Evolutionary conservation across 2,329 filamentous ascomycete genomes (phyloP).

Genomic region (Cercospora zeina): DNA sequence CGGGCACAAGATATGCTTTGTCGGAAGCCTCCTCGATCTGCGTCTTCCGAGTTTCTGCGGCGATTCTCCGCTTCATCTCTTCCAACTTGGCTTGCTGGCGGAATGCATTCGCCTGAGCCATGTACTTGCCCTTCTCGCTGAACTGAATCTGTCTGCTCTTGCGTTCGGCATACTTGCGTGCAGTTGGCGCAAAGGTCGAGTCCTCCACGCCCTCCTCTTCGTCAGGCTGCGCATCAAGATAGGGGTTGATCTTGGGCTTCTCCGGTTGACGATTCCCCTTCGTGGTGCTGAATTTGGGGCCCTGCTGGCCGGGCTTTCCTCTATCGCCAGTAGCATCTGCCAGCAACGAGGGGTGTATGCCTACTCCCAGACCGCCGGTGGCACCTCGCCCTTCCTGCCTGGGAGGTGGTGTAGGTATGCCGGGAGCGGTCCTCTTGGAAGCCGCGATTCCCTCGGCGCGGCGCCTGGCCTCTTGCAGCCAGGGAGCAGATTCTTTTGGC

Average conservation of each 20-base stretch:
- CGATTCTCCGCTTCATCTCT: constrained; percentile 91
- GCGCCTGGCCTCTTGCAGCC: constrained; percentile 35
- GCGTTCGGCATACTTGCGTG: constrained; percentile 64
- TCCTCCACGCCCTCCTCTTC: constrained; percentile 59
- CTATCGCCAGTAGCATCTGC: constrained; percentile 53
- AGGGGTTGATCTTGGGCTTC: constrained; percentile 44
- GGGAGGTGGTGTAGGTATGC: constrained; percentile 41
- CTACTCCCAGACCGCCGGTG: constrained; percentile 70
- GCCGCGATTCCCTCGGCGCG: constrained; percentile 32
- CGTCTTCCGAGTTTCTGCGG: constrained; percentile 81
- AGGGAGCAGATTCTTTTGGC: constrained; percentile 17
- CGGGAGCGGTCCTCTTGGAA: constrained; percentile 25
- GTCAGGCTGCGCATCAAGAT: constrained; percentile 48
- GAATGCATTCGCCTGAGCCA: constrained; percentile 86
- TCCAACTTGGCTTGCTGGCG: constrained; percentile 86
- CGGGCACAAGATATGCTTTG: constrained; percentile 77
- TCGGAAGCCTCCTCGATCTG: constrained; percentile 93
- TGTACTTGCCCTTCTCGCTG: constrained; percentile 96
- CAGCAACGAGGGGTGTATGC: constrained; percentile 72
- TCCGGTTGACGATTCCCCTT: constrained; percentile 57
- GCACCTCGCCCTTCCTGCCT: constrained; percentile 55
- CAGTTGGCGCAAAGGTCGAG: constrained; percentile 56
- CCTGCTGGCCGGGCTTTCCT: constrained; percentile 47
- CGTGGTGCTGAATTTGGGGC: constrained; percentile 56
- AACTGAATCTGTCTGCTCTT: constrained; percentile 78